Percentiles rank a stretch among this genome's conserved stretches.
These are phyloP conservation scores for Arthrobotrys sinensis DNA, from an alignment of 2,329 filamentous ascomycete genomes.

Conservation along the genomic window DNA sequence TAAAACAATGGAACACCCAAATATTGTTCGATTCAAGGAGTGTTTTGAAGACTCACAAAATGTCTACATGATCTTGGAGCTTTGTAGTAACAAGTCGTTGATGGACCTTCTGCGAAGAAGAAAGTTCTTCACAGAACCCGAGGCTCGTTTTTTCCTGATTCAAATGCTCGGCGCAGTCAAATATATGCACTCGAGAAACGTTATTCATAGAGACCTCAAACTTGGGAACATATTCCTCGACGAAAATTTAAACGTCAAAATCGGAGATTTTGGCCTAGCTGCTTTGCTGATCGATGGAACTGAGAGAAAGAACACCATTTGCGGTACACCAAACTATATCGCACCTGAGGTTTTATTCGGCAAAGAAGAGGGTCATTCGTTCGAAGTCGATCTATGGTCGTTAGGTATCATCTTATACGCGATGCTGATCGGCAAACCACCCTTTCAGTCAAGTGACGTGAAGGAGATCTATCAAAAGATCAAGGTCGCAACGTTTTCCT, in stretches of 20 bases:
- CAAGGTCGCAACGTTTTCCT: constrained; percentile 55
- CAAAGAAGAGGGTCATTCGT: constrained; percentile 92
- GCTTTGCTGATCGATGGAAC: constrained; percentile 91
- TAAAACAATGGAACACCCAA: constrained; percentile 95
- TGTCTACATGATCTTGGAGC: constrained; percentile 93
- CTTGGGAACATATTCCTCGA: constrained; percentile 99
- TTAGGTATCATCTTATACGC: constrained; percentile 93
- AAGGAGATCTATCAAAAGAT: constrained; percentile 82
- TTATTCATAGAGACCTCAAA: constrained; percentile 96
- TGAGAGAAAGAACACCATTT: constrained; percentile 93
- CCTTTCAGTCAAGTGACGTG: constrained; percentile 92
- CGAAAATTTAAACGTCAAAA: constrained; percentile 94
- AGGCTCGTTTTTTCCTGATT: constrained; percentile 92
- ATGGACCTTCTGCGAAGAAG: constrained; percentile 85
- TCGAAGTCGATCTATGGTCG: constrained; percentile 92
- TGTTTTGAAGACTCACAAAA: constrained; percentile 91
- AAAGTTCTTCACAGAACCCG: constrained; percentile 90
- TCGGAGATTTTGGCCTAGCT: constrained; percentile 96
- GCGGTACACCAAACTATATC: constrained; percentile 98
- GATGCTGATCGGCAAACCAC: constrained; percentile 95
- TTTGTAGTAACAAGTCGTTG: constrained; percentile 94
- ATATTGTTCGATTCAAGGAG: constrained; percentile 94
- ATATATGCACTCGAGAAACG: constrained; percentile 95
- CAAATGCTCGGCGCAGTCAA: constrained; percentile 98
- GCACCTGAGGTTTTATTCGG: constrained; percentile 92